Base-by-base conservation (phyloP, 306 rosid species). In the Vigna trinervia region DNA sequence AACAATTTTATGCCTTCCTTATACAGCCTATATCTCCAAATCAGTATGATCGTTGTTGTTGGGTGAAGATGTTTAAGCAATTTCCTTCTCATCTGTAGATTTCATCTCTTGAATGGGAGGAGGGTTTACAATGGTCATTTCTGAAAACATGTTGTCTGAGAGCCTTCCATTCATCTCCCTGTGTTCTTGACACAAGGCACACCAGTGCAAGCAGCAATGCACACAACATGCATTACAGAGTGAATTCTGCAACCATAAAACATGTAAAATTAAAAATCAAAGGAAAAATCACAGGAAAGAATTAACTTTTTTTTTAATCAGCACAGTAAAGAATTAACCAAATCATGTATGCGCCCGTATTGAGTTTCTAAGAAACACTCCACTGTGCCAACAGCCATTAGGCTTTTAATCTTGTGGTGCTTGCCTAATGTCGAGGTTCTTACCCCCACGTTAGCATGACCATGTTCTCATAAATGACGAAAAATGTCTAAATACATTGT, bases 151-250 rank as follows among this genome's bases (percentile, higher is more conserved):
- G 32, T 75, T 84, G 47, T 96, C 97, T 0, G 98, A 79, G 32
- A 96, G 97, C 52, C 97, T 84, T 43, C 89, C 90, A 81, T 88
- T 89, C 94, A 88, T 91, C 94, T 96, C 99, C 82, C 97, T 78
- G 85, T 96, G 99, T 89, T 96, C 98, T 80, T 92, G 97, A 81
- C 99, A 96, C 80, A 96, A 59, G 85, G 98, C 99, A 20, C 99
- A 92, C 96, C 97, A 89, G 85, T 95, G 97, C 77, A 88, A 78
- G 85, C 97, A 96, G 86, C 99, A 96, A 76, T 96, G 96, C 30
- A 91, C 96, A 88, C 90, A 74, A 87, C 99, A 96, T 43, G 98
- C 96, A 65, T 91, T 93, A 43, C 98, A 89, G 0, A 94, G 99
- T 5, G 92, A 86, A 84, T 95, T 87, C 97, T 96, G 84, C 90